Base-by-base conservation (phyloP, 1,284 basidiomycete species). In the Ganoderma sp. region DNA sequence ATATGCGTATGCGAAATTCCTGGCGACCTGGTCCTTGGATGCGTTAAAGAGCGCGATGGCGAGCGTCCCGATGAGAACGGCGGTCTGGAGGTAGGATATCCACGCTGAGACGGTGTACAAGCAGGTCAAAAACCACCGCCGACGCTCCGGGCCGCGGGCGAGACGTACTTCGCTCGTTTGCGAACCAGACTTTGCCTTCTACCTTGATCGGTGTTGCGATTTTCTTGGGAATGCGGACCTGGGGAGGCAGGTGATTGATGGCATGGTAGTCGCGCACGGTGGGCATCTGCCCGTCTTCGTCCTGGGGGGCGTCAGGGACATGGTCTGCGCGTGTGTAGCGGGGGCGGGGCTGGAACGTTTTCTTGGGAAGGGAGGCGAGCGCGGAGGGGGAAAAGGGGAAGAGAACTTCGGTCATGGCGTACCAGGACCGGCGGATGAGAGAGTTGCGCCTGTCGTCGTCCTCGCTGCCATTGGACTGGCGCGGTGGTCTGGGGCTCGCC, bases 151-250 rank as follows among this genome's bases (percentile, higher is more conserved):
- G 17, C 25, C 25, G 17, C 17, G 37, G 10, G 32, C 62, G 22
- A 19, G 58, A 60, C 58, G 41, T 41, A 95, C 93, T 99, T 74
- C 98, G 85, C 81, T 99, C 98, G 79, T 99, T 98, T 8, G 98
- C 97, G 81, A 99, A 98, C 94, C 97, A 99, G 54, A 99, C 97
- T 78, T 99, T 99, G 41, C 93, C 93, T 80, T 99, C 97, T 48
- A 99, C 95, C 73, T 92, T 93, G 74, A 99, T 87, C 0, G 95
- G 92, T 0, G 96, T 94, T 0, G 93, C 85, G 43, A 97, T 90
- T 79, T 97, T 97, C 84, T 96, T 93, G 0, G 93, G 94, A 0
- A 93, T 84, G 45, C 89, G 83, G 45, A 93, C 87, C 59, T 85
- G 83, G 0, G 88, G 80, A 1, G 90, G 87, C 0, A 88, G 75